Percentiles rank a stretch among this genome's conserved stretches.
These are phyloP conservation scores for Harrya chromipes DNA, from an alignment of 768 basidiomycete species.

Conservation along the genomic window DNA sequence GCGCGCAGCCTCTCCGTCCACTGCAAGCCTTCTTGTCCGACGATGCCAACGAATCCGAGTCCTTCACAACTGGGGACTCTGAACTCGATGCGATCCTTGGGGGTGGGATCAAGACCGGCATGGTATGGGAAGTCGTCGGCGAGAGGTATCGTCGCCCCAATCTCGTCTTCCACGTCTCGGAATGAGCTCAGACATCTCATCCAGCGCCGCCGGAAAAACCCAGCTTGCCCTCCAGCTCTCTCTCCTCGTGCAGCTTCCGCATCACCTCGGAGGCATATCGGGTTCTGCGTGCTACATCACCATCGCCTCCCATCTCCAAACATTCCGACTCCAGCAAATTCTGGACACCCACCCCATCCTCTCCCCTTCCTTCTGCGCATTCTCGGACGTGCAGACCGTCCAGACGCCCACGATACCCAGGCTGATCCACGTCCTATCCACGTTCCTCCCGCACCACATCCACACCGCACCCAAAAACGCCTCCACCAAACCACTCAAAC, in stretches of 20 bases:
- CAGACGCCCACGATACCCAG: slow-evolving; percentile 51
- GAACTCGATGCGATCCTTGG: slow-evolving; percentile 67
- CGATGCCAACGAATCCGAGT: slow-evolving; percentile 33
- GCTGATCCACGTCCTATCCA: slow-evolving; percentile 53
- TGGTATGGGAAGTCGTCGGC: slow-evolving; percentile 85
- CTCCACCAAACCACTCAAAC: slow-evolving; percentile 56
- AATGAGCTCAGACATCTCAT: slow-evolving; percentile 4
- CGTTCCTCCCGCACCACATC: slow-evolving; percentile 53
- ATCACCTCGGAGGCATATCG: slow-evolving; percentile 49
- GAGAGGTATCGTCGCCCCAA: slow-evolving; percentile 60
- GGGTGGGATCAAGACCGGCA: slow-evolving; percentile 75
- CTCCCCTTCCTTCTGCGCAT: slow-evolving; percentile 40
- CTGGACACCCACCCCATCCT: slow-evolving; percentile 48
- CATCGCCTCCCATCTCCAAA: slow-evolving; percentile 66
- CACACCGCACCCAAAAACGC: slow-evolving; percentile 28
- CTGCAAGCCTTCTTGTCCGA: slow-evolving; percentile 40
- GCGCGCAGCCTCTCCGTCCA: slow-evolving; percentile 36
- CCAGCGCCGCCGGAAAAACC: slow-evolving; percentile 91
- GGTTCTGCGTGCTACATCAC: slow-evolving; percentile 79
- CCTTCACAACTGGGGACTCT: slow-evolving; percentile 72
- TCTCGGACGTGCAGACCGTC: slow-evolving; percentile 62
- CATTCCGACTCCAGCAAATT: slow-evolving; percentile 66
- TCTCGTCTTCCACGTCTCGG: neutral
- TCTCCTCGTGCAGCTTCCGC: slow-evolving; percentile 71
- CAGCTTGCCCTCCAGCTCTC: slow-evolving; percentile 86